Percentiles rank a stretch among this genome's conserved stretches.
Evolutionary conservation across 495 filamentous ascomycete genomes (phyloP).

Genomic region (Daldinia childiae): DNA sequence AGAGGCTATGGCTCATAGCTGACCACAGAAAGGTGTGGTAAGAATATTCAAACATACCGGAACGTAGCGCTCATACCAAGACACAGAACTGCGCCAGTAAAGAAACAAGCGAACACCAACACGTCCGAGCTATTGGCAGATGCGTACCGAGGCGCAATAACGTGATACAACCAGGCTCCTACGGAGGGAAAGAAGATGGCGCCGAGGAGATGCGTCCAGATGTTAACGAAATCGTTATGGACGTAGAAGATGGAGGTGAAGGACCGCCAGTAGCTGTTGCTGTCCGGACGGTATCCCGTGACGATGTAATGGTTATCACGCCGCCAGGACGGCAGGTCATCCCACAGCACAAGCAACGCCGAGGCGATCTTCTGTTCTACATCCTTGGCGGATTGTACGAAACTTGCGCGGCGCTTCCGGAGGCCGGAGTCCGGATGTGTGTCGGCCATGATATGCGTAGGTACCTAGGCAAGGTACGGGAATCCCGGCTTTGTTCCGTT

Average conservation of each 20-base stretch:
- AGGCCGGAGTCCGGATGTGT: constrained; percentile 20
- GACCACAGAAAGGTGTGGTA: not conserved
- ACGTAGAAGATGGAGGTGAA: constrained; percentile 50
- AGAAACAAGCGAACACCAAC: constrained; percentile 79
- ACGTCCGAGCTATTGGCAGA: constrained; percentile 72
- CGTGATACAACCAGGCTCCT: constrained; percentile 45
- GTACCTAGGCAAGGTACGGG: too few species aligned
- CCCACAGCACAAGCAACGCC: constrained; percentile 51
- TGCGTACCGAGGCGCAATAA: constrained; percentile 72
- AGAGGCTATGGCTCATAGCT: too few species aligned
- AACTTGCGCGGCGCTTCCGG: constrained; percentile 39
- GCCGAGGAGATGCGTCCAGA: constrained; percentile 85
- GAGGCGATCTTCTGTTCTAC: constrained; percentile 44
- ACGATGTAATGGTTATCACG: constrained; percentile 59
- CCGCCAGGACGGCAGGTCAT: constrained; percentile 57
- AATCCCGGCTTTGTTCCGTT: not conserved
- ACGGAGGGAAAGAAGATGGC: constrained; percentile 59
- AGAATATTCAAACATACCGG: constrained; percentile 32
- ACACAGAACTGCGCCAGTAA: constrained; percentile 76
- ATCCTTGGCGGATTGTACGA: constrained; percentile 36
- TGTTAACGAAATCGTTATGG: constrained; percentile 95
- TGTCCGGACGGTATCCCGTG: constrained; percentile 53
- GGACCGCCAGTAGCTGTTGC: constrained; percentile 51
- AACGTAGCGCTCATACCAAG: constrained; percentile 86
- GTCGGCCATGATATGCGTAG: constrained; percentile 32